A percentile compares a stretch with the other conserved stretches of the same genome.
phyloP scores from a whole-genome alignment of 805 yeast genomes.

The Kodamaea kaohsiungensis region DNA sequence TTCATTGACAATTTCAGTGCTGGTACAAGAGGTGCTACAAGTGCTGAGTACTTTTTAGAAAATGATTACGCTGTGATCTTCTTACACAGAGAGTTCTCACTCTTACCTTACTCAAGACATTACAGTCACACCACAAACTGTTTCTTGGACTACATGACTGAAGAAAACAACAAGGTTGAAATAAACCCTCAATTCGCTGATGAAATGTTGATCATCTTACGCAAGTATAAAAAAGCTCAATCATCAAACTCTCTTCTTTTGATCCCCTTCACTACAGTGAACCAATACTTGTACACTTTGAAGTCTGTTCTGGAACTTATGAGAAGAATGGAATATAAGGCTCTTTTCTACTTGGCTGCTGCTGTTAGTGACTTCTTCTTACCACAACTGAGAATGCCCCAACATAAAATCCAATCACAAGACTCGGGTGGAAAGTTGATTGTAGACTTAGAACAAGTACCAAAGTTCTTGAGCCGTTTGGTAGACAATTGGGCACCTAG shows the following conservation, averaged over 20 bases:
- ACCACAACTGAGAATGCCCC: constrained; percentile 82
- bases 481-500: constrained; percentile 95
- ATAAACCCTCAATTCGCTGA: constrained; percentile 61
- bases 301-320: constrained; percentile 63
- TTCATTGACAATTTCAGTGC: constrained; percentile 97
- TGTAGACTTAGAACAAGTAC: constrained; percentile 92
- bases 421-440: constrained; percentile 69
- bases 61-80: constrained; percentile 91
- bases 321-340: constrained; percentile 53
- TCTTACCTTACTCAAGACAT: constrained; percentile 90
- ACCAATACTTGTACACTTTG: constrained; percentile 87
- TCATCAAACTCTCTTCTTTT: constrained; percentile 55
- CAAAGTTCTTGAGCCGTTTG: constrained; percentile 83
- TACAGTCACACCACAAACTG: constrained; percentile 82
- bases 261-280: constrained; percentile 92
- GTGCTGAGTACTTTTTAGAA: constrained; percentile 88
- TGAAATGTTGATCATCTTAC: constrained; percentile 59
- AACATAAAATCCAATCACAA: constrained; percentile 91
- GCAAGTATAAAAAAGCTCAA: constrained; percentile 55
- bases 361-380: constrained; percentile 97
- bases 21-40: constrained; percentile 96
- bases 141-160: constrained; percentile 80
- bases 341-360: constrained; percentile 88
- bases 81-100: constrained; percentile 86
- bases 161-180: constrained; percentile 54